Conservation (phyloP, 148 eudicot genomes). For the Linanthus parryae region DNA sequence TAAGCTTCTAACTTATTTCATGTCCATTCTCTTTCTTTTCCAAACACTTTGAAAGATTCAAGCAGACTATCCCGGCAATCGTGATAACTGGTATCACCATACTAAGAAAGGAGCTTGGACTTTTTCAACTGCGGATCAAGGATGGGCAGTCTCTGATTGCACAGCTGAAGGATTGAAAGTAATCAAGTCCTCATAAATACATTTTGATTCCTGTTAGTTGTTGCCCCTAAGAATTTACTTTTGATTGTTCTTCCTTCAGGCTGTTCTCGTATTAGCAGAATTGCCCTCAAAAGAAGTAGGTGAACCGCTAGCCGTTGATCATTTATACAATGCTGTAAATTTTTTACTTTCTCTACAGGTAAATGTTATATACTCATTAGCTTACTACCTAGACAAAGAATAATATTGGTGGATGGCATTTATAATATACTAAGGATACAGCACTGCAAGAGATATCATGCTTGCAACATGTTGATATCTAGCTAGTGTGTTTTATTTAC, state of each 20-base stretch:
- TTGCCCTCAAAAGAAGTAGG: slow-evolving; percentile 41
- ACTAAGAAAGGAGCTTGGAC: slow-evolving; percentile 63
- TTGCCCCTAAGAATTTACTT: no score
- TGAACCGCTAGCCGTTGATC: slow-evolving; percentile 17
- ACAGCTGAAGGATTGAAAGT: slow-evolving; percentile 71
- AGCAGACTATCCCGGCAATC: slow-evolving; percentile 50
- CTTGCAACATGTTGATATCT: no score
- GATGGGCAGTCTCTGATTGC: slow-evolving; percentile 77
- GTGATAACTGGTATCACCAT: slow-evolving; percentile 39
- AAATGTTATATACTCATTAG: neutral
- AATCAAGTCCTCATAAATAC: no score
- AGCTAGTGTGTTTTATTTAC: no score
- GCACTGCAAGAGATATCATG: no score
- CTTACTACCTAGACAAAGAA: neutral
- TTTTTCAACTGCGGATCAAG: slow-evolving; percentile 64
- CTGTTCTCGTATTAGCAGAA: slow-evolving; percentile 26
- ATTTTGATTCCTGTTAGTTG: no score
- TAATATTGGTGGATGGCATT: neutral
- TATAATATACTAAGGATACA: neutral
- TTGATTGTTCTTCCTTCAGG: slow-evolving; percentile 24
- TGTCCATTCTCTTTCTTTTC: neutral
- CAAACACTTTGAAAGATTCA: neutral
- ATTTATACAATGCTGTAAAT: slow-evolving; percentile 43
- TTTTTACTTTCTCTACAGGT: slow-evolving; percentile 47
- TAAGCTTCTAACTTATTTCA: no score